Evolutionary conservation across 371 early-diverging fungal genomes (phyloP).

Genomic region (Gilbertella persicaria): DNA sequence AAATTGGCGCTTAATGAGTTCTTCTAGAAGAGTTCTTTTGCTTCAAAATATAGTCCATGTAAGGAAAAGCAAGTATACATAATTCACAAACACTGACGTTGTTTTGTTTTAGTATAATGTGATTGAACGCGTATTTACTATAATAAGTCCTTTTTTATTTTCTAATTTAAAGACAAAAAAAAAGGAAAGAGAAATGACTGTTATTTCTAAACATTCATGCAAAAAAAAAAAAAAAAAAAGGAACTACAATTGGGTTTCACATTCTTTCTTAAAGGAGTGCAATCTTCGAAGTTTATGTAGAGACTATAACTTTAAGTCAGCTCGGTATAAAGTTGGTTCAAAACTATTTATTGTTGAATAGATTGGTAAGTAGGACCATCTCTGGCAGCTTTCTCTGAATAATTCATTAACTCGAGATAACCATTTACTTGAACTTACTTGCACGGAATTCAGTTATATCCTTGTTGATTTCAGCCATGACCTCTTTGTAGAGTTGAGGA

Average conservation of each 20-base stretch:
- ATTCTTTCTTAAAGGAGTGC: not conserved
- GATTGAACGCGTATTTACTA: too few relatives aligned
- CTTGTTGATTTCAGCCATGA: constrained; percentile 61
- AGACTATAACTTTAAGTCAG: too few relatives aligned
- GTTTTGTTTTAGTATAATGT: too few relatives aligned
- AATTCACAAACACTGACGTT: too few relatives aligned
- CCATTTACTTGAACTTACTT: constrained; percentile 5
- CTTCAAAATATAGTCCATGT: too few relatives aligned
- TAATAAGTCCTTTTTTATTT: too few relatives aligned
- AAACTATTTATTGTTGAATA: constrained; percentile 2
- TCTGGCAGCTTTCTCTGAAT: not conserved
- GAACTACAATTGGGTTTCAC: not conserved
- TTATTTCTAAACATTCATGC: not conserved
- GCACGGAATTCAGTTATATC: constrained; percentile 69
- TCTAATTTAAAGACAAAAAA: not conserved
- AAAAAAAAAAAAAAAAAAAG: not conserved
- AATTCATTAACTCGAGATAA: too few relatives aligned
- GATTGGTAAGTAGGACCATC: constrained; percentile 2
- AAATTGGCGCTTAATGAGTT: too few relatives aligned
- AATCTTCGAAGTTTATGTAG: too few relatives aligned
- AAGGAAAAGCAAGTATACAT: too few relatives aligned
- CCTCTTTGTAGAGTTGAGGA: constrained; percentile 65
- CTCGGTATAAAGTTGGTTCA: too few relatives aligned
- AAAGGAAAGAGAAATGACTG: not conserved
- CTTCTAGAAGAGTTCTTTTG: too few relatives aligned